A percentile compares a stretch with the other conserved stretches of the same genome.
phyloP scores from a whole-genome alignment of 148 eudicot genomes.

The Gaultheria prostrata region DNA sequence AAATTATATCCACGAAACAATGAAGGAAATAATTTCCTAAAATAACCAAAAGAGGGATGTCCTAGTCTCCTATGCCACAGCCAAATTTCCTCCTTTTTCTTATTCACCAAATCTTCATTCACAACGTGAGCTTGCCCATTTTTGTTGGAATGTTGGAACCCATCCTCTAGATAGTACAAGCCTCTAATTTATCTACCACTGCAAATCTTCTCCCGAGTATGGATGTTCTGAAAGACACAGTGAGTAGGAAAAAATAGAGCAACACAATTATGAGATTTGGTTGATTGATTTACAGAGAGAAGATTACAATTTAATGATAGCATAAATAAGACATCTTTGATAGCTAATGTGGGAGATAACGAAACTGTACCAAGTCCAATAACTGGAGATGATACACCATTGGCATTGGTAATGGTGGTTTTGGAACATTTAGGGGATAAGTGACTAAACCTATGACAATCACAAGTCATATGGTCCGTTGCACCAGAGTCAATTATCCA shows the following conservation, averaged over 20 bases:
- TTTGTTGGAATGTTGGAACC: not conserved
- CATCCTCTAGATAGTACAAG: not conserved
- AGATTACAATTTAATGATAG: not conserved
- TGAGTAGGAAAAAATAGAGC: not conserved
- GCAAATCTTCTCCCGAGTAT: not conserved
- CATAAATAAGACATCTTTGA: not conserved
- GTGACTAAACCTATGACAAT: not conserved
- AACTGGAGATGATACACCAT: not conserved
- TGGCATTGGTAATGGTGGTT: too few relatives aligned
- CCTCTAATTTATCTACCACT: not conserved
- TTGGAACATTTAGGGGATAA: not conserved
- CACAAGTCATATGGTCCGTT: not conserved
- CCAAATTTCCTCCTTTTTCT: not conserved
- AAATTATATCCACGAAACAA: not conserved
- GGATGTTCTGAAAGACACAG: not conserved
- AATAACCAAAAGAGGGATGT: not conserved
- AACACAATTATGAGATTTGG: conserved; percentile 6
- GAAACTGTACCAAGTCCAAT: not conserved
- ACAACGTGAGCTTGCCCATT: not conserved
- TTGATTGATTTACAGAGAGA: not conserved
- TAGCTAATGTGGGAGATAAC: not conserved
- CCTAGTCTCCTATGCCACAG: not conserved
- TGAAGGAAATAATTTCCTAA: not conserved
- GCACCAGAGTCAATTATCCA: conserved; percentile 8
- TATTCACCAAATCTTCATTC: not conserved